Percentiles rank a stretch among this genome's conserved stretches.
phyloP scores from a whole-genome alignment of 352 stramenopile genomes.

The Phytophthora multivora region DNA sequence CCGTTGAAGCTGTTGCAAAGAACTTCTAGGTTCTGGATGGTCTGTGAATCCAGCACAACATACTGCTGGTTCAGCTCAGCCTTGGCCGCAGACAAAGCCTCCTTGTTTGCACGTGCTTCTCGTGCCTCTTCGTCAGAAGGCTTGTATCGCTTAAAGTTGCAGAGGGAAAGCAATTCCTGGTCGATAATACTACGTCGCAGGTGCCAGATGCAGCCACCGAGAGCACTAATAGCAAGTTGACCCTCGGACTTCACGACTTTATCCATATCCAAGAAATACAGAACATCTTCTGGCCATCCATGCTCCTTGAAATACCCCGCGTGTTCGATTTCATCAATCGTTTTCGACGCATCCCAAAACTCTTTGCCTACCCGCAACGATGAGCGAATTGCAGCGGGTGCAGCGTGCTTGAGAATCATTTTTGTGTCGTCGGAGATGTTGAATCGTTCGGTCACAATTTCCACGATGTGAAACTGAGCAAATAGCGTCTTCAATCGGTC shows the following conservation, averaged over 20 bases:
- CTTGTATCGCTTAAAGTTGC: conserved; percentile 82
- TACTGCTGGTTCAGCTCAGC: conserved; percentile 80
- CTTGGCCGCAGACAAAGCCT: conserved; percentile 33
- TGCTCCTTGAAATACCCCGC: conserved; percentile 89
- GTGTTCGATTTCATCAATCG: conserved; percentile 90
- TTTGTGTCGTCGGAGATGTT: conserved; percentile 70
- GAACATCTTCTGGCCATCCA: conserved; percentile 64
- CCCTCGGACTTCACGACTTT: conserved; percentile 67
- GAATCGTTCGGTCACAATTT: conserved; percentile 82
- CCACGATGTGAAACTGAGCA: conserved; percentile 83
- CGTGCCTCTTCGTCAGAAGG: conserved; percentile 71
- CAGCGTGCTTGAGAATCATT: conserved; percentile 75
- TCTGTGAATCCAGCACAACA: conserved; percentile 96
- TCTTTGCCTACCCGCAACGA: conserved; percentile 71
- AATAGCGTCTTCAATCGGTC: conserved; percentile 97
- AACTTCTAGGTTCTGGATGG: conserved; percentile 97
- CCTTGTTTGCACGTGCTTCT: conserved; percentile 25
- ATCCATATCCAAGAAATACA: conserved; percentile 71
- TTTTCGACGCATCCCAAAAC: conserved; percentile 92
- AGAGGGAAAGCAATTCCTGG: conserved; percentile 77
- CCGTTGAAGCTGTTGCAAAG: conserved; percentile 92
- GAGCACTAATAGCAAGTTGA: conserved; percentile 65
- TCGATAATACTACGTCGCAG: conserved; percentile 83
- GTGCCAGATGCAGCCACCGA: conserved; percentile 84
- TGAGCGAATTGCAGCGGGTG: conserved; percentile 61